phyloP scores from a whole-genome alignment of 306 rosid species.

The peach (Prunus persica) region DNA sequence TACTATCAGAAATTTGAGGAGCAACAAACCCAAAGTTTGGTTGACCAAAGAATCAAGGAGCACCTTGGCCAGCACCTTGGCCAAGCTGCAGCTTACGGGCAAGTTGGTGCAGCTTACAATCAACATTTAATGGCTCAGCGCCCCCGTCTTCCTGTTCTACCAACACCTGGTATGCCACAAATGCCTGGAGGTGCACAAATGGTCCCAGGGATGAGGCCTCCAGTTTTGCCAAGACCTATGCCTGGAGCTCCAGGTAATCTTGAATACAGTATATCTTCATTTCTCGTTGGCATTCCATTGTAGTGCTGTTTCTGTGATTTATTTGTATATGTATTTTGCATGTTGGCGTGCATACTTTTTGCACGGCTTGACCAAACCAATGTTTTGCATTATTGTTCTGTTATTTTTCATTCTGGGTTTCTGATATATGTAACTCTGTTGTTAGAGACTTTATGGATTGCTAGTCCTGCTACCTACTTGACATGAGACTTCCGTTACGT shows the following conservation, averaged over 20 bases:
- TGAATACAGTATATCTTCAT: neutral
- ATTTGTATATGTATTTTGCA: neutral
- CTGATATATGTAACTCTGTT: neutral
- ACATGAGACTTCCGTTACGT: too few species aligned
- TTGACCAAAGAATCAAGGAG: slow-evolving; percentile 95
- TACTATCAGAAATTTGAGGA: slow-evolving; percentile 97
- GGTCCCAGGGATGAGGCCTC: slow-evolving; percentile 77
- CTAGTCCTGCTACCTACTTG: neutral
- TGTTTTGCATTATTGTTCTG: neutral
- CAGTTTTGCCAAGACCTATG: slow-evolving; percentile 75
- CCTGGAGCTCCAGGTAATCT: slow-evolving; percentile 71
- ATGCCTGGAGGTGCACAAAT: slow-evolving; percentile 60
- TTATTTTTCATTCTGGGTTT: neutral
- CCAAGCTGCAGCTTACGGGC: slow-evolving; percentile 84
- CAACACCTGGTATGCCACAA: slow-evolving; percentile 58
- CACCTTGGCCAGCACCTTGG: slow-evolving; percentile 98
- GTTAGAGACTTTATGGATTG: neutral
- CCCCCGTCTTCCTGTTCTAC: slow-evolving; percentile 71
- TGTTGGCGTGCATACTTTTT: neutral
- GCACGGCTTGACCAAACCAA: neutral
- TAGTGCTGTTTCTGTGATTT: neutral
- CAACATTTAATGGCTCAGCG: slow-evolving; percentile 67
- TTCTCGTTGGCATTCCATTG: neutral
- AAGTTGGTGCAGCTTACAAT: slow-evolving; percentile 87
- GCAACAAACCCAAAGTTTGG: slow-evolving; percentile 90